A percentile compares a stretch with the other conserved stretches of the same genome.
Evolutionary conservation across 371 early-diverging fungal genomes (phyloP).

Genomic region (Rhizopus delemar): DNA sequence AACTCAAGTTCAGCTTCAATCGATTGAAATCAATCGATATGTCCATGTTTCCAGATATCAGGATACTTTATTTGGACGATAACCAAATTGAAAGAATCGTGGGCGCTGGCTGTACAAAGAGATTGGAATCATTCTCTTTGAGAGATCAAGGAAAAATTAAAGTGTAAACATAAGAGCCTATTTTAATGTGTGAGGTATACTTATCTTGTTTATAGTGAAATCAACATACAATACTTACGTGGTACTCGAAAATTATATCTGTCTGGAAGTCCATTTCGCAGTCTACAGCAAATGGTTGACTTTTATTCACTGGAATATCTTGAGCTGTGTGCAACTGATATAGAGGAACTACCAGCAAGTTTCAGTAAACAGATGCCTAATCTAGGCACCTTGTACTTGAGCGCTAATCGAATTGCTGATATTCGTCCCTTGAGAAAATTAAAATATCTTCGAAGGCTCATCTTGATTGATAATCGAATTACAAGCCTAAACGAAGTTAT

Average conservation of each 20-base stretch:
- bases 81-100: conserved; percentile 51
- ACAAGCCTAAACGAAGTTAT: conserved; percentile 38
- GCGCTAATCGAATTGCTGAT: conserved; percentile 50
- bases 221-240: conserved; percentile 49
- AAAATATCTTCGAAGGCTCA: conserved; percentile 45
- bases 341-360: conserved; percentile 48
- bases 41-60: conserved; percentile 47
- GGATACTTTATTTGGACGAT: conserved; percentile 55
- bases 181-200: background rate
- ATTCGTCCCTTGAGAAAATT: conserved; percentile 49
- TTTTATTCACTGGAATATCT: conserved; percentile 58
- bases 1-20: conserved; percentile 52
- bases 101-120: conserved; percentile 39
- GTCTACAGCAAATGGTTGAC: conserved; percentile 37
- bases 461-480: conserved; percentile 56
- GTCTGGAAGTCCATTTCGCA: conserved; percentile 50
- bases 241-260: conserved; percentile 54
- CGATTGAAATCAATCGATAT: conserved; percentile 50
- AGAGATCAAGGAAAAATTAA: conserved; percentile 57
- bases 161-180: conserved; percentile 26
- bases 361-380: conserved; percentile 56
- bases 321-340: conserved; percentile 51
- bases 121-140: conserved; percentile 52
- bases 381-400: conserved; percentile 48
- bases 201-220: conserved; percentile 29